A percentile compares a stretch with the other conserved stretches of the same genome.
Evolutionary conservation across 2,329 filamentous ascomycete genomes (phyloP).

Genomic region (Didymella segeticola): DNA sequence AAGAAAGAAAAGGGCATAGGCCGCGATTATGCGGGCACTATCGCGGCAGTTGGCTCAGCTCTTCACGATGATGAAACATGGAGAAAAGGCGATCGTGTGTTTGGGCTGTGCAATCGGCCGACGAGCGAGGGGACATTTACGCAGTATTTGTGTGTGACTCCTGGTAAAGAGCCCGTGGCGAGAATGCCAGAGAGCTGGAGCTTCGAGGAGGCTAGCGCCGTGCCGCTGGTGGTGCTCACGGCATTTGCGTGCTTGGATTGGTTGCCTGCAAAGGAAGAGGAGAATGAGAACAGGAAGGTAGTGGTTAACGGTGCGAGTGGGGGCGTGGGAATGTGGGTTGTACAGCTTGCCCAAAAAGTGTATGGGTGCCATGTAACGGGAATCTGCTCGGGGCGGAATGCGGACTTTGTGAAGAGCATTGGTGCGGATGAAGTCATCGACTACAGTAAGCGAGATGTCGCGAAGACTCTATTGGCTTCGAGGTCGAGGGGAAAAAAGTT

Average conservation of each 20-base stretch:
- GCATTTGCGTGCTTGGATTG: constrained; percentile 44
- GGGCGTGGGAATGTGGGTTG: constrained; percentile 44
- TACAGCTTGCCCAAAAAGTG: constrained; percentile 49
- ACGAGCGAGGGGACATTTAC: constrained; percentile 39
- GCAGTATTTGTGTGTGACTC: constrained; percentile 28
- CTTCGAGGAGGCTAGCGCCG: constrained; percentile 34
- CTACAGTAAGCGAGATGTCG: constrained; percentile 41
- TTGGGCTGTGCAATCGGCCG: constrained; percentile 31
- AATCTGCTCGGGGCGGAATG: constrained; percentile 58
- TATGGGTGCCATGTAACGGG: constrained; percentile 54
- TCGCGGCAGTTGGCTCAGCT: constrained; percentile 42
- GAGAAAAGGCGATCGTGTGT: constrained; percentile 34
- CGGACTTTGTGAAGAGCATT: constrained; percentile 53
- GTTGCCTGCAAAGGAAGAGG: constrained; percentile 23
- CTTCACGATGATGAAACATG: constrained; percentile 27
- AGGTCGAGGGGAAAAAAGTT: constrained; percentile 40
- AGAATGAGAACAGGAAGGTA: constrained; percentile 25
- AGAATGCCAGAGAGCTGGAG: constrained; percentile 29
- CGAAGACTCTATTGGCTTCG: constrained; percentile 43
- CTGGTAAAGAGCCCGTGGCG: constrained; percentile 31
- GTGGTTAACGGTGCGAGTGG: constrained; percentile 41
- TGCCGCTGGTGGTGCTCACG: constrained; percentile 50
- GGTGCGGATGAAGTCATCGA: constrained; percentile 58
- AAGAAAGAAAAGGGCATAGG: constrained; percentile 50
- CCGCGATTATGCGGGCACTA: constrained; percentile 54